Base-by-base conservation (phyloP, 345 rosid genomes). In the Lepidium sativum region DNA sequence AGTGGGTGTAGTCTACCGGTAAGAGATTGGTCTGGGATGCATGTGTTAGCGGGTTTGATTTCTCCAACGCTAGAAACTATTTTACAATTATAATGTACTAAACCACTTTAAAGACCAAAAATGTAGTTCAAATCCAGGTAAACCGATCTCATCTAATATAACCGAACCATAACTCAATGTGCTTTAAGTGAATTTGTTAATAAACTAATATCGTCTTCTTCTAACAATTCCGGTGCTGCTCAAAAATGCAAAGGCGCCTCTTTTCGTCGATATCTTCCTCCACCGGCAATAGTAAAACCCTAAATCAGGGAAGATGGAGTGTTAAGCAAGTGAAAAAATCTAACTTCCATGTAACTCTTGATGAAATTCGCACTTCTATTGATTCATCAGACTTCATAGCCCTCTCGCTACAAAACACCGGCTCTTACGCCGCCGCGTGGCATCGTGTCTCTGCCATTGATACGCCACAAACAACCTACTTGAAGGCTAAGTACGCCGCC, bases 351-450 rank as follows among this genome's bases (percentile, higher is more conserved):
- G 13, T 55, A 1, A 55, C 82, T 13, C 67, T 89, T 2, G 77
- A 68, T 12, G 84, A 82, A 51, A 43, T 92, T 61, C 79, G 77
- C 60, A 31, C 84, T 69, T 83, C 81, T 50, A 73, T 89, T 53
- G 70, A 80, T 52, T 33, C 74, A 49, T 84, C 89, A 33, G 89
- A 92, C 60, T 86, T 81, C 80, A 47, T 89, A 42, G 88, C 94
- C 42, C 62, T 92, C 52, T 87, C 86, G 12, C 75, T 92, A 65
- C 82, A 78, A 60, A 82, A 64, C 68, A 84, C 91, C 17, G 98
- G 96, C 59, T 84, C 86, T 15, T 79, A 72, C 78, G 77, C 91
- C 67, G 69, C 96, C 69, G 52, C 91, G 6, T 92, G 98, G 98
- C 97, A 89, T 67, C 88, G 88, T 21, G 55, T 83, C 65, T 83